These are phyloP conservation scores for Tetrapyrgos nigripes DNA, from an alignment of 1,284 basidiomycete species.

Conservation along the genomic window DNA sequence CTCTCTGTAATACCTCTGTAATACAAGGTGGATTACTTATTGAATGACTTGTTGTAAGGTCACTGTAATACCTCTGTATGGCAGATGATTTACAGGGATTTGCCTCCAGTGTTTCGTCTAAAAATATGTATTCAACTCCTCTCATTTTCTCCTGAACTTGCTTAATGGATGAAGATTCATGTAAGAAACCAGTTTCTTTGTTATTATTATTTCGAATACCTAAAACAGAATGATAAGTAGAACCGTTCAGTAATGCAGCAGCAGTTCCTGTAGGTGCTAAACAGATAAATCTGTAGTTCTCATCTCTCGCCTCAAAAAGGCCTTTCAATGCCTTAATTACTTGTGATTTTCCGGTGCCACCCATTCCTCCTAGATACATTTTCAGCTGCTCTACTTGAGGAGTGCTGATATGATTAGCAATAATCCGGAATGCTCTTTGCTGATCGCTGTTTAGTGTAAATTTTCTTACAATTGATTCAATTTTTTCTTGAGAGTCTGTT, in stretches of 20 bases:
- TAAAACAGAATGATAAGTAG: slow-evolving; percentile 34
- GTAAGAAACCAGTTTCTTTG: too few species aligned
- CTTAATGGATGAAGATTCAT: too few species aligned
- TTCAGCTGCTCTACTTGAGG: slow-evolving; percentile 16
- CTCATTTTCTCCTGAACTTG: too few species aligned
- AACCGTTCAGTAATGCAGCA: slow-evolving; percentile 32
- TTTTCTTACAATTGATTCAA: slow-evolving; percentile 12
- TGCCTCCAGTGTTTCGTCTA: too few species aligned
- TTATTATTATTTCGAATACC: slow-evolving; percentile 26
- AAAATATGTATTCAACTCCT: too few species aligned
- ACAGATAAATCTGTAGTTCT: too few species aligned
- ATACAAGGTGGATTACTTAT: too few species aligned
- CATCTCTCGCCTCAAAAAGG: too few species aligned
- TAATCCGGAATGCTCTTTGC: slow-evolving; percentile 31
- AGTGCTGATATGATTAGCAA: slow-evolving; percentile 29
- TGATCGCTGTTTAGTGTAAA: slow-evolving; percentile 35
- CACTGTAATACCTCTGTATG: too few species aligned
- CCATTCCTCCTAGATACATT: slow-evolving; percentile 14
- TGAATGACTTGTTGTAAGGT: too few species aligned
- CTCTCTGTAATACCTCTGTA: too few species aligned
- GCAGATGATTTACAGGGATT: too few species aligned
- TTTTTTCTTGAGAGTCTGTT: background rate
- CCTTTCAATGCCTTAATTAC: slow-evolving; percentile 42
- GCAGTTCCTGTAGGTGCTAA: slow-evolving; percentile 41
- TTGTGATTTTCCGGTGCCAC: slow-evolving; percentile 43